A percentile compares a stretch with the other conserved stretches of the same genome.
These are phyloP conservation scores for Ampelocalamus luodianensis DNA, from an alignment of 176 grass and related monocot genomes.

Conservation along the genomic window DNA sequence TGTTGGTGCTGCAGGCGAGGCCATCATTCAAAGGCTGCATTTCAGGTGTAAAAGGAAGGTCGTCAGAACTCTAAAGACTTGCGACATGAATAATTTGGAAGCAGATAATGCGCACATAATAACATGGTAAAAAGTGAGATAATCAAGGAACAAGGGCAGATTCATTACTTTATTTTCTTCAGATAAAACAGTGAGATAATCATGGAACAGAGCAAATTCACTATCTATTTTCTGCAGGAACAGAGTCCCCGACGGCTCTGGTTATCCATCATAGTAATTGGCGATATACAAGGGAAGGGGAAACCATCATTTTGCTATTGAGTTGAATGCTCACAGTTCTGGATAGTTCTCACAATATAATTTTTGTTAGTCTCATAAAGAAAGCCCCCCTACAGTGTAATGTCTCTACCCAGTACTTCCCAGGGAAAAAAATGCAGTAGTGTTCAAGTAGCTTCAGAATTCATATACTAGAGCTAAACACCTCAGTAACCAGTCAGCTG, in stretches of 20 bases:
- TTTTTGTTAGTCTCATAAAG: neutral
- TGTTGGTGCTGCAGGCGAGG: constrained; percentile 42
- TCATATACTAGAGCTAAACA: neutral
- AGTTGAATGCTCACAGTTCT: neutral
- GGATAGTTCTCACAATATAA: neutral
- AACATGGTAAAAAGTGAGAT: neutral
- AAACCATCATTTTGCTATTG: neutral
- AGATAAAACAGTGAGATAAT: neutral
- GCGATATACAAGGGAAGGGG: neutral
- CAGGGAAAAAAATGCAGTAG: neutral
- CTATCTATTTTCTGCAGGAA: neutral
- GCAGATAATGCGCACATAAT: neutral
- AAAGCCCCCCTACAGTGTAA: neutral
- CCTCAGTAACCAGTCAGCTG: neutral
- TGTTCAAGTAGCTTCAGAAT: neutral
- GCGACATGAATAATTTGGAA: neutral
- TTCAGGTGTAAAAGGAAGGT: constrained; percentile 30
- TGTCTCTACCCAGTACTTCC: neutral
- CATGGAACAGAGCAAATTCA: neutral
- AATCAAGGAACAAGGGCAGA: neutral
- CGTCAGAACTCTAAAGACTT: constrained; percentile 19
- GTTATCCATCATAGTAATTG: neutral
- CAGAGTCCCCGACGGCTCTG: neutral
- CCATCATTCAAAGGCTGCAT: constrained; percentile 63
- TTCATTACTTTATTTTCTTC: neutral